Percentiles rank a stretch among this genome's conserved stretches.
These are phyloP conservation scores for Pichia scutulata DNA, from an alignment of 805 yeast genomes.

Conservation along the genomic window DNA sequence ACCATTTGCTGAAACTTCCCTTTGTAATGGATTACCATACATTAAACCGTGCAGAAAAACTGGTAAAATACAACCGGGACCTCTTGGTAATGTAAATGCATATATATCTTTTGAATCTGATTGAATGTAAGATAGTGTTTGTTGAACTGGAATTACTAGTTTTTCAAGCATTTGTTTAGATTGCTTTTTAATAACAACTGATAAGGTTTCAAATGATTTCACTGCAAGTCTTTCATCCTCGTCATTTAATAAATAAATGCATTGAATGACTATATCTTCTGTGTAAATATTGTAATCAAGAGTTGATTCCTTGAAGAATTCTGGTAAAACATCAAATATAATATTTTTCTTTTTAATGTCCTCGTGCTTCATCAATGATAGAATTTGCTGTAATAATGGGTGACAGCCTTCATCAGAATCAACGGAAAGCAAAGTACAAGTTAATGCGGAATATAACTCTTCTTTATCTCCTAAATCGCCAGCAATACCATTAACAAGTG, in stretches of 20 bases:
- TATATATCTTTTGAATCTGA: constrained; percentile 56
- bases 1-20: constrained; percentile 81
- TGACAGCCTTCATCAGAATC: constrained; percentile 74
- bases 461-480: constrained; percentile 26
- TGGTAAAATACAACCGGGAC: constrained; percentile 84
- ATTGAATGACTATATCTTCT: constrained; percentile 64
- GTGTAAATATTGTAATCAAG: constrained; percentile 69
- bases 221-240: constrained; percentile 51
- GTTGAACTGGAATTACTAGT: constrained; percentile 73
- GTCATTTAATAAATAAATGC: constrained; percentile 69
- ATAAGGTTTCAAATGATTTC: constrained; percentile 57
- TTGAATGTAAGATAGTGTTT: constrained; percentile 61
- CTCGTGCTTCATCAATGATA: constrained; percentile 71
- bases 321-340: constrained; percentile 58
- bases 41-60: constrained; percentile 90
- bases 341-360: constrained; percentile 56
- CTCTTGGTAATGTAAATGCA: constrained; percentile 70
- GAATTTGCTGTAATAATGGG: constrained; percentile 73
- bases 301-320: constrained; percentile 56
- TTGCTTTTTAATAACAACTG: constrained; percentile 60
- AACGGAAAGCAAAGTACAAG: constrained; percentile 63
- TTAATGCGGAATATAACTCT: constrained; percentile 50
- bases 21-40: constrained; percentile 81
- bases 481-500: constrained; percentile 57
- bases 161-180: constrained; percentile 70